Evolutionary conservation across 345 rosid genomes (phyloP), one percentile per base, ranked within the genome.

Genomic region (Viola odorata): DNA sequence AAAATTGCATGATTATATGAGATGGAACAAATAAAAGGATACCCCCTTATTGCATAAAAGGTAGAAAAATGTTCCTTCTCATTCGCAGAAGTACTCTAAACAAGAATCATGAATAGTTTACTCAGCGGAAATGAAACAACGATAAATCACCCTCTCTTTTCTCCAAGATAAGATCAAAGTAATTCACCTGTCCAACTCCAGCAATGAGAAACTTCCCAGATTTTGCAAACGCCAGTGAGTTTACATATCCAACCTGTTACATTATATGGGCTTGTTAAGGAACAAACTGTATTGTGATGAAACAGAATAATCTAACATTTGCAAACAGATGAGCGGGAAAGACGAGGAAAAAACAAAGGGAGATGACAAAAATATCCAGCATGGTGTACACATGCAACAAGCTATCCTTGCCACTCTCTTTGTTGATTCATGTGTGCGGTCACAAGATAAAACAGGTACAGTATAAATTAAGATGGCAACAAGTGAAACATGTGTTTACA

Each of bases 201-300:
- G 96, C 96, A 49, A 85, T 50, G 45, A 95, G 79, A 73, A 95
- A 91, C 72, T 67, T 77, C 64, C 96, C 99, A 10, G 99, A 88
- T 66, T 82, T 84, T 55, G 99, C 89, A 69, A 95, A 77, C 52
- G 95, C 96, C 81, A 95, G 39, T 55, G 96, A 88, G 76, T 95
- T 95, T 49, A 91, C 94, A 74, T 88, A 95, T 13, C 99, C 99
- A 67, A 77, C 74, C 99, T 91, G 85, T 49, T 72, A 59, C 36
- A 10, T 70, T 9, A 66, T 64, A 53, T 51, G 23, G 45, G 55
- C 32, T 60, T 7, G 57, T 53, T 59, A 49, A 77, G 56, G 4
- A 8, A 48, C 10, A 8, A 13, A 47, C 12, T 44, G 52, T 45
- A 23, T 39, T 1, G 58, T 13, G 17, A 15, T 50, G 23, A 12